phyloP scores from a whole-genome alignment of 306 rosid genomes.

The Cicer cuneatum region DNA sequence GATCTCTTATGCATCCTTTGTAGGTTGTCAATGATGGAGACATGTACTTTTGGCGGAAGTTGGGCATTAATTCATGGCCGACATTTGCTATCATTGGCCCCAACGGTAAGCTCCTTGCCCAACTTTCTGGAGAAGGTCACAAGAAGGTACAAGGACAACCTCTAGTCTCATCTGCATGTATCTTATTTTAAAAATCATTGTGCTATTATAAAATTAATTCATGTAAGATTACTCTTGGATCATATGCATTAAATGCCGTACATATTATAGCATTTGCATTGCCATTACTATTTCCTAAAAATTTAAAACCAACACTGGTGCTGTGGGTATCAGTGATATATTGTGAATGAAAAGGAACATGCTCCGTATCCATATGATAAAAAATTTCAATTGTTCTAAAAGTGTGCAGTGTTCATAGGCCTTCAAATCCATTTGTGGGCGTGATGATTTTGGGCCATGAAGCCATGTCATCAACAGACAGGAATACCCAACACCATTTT shows the following conservation, averaged over 20 bases:
- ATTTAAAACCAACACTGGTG: background rate
- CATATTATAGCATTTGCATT: conserved; percentile 6
- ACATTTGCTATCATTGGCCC: conserved; percentile 92
- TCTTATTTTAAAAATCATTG: conserved; percentile 14
- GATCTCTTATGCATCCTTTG: conserved; percentile 37
- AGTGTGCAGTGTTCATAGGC: background rate
- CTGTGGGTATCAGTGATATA: background rate
- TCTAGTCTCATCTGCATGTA: conserved; percentile 20
- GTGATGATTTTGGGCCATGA: conserved; percentile 22
- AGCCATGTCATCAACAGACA: background rate
- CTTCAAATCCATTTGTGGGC: background rate
- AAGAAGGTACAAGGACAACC: conserved; percentile 66
- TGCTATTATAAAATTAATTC: conserved; percentile 11
- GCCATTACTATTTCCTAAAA: conserved; percentile 13
- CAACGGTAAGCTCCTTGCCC: conserved; percentile 86
- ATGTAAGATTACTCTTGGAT: conserved; percentile 24
- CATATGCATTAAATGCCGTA: conserved; percentile 5
- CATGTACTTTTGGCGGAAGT: conserved; percentile 88
- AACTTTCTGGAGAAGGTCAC: conserved; percentile 90
- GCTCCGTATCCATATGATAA: conserved; percentile 6
- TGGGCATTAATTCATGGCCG: conserved; percentile 97
- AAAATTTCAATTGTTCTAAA: conserved; percentile 14
- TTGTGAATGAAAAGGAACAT: conserved; percentile 14
- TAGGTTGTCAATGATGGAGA: conserved; percentile 98
- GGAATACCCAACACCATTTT: background rate